Evolutionary conservation across 805 yeast species (phyloP), one percentile per base, ranked within the genome.

Genomic region (Kurtzmaniella cleridarum): DNA sequence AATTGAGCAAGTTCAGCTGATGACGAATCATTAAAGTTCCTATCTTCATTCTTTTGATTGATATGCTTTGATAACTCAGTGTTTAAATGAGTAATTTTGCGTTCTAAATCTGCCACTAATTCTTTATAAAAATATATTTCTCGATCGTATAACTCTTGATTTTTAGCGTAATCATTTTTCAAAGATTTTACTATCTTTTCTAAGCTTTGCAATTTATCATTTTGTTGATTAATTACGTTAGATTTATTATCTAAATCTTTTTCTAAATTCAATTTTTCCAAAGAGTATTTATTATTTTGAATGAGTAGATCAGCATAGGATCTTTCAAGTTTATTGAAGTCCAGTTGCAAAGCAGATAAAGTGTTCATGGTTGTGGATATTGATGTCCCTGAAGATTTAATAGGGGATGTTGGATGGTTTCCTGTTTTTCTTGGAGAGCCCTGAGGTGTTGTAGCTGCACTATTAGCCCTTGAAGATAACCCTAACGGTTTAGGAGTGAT

Each of bases 71-170:
- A 12, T 39, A 41, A 39, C 36, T 59, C 59, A 14, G 40, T 40
- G 13, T 49, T 47, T 26, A 54, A 41, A 41, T 51, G 51, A 20
- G 46, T 41, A 27, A 53, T 43, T 41, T 55, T 49, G 37, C 50
- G 38, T 41, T 60, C 64, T 30, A 64, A 52, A 28, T 62, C 67
- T 10, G 56, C 57, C 11, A 64, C 49, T 27, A 59, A 45, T 32
- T 58, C 63, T 38, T 62, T 56, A 49, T 67, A 66, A 36, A 50
- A 56, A 11, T 42, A 33, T 13, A 64, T 39, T 40, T 67, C 69
- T 35, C 54, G 57, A 5, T 50, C 46, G 38, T 57, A 53, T 12
- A 61, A 38, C n/a, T 58, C 60, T 20, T 49, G 54, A 30, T 53
- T 50, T 35, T 57, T 54, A 23, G 42, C 40, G 42, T 56, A 51